A percentile compares a stretch with the other conserved stretches of the same genome.
Conservation (phyloP, 371 early-diverging fungal species). For the Haplosporangium sp. region DNA sequence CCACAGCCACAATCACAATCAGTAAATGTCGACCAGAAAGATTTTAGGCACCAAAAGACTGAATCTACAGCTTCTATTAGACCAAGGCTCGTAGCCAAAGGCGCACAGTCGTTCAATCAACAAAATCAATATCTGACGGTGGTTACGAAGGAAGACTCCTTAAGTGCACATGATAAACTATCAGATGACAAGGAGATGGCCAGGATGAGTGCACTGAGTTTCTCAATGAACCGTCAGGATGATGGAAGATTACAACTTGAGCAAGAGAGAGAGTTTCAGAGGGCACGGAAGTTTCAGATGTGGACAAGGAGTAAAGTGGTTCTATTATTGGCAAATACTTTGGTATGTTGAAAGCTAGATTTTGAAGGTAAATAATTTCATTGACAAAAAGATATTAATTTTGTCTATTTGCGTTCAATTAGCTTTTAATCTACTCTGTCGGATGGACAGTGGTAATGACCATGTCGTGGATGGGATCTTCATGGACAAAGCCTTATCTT, state of each 20-base stretch:
- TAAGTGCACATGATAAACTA: neutral
- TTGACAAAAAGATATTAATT: too few species aligned
- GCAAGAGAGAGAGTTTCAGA: conserved; percentile 23
- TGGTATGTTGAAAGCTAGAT: conserved; percentile 47
- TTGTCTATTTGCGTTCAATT: neutral
- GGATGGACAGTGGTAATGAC: conserved; percentile 29
- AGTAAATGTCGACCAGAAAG: neutral
- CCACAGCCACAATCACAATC: neutral
- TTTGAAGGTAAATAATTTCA: neutral
- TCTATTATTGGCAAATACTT: conserved; percentile 63
- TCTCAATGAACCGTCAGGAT: conserved; percentile 27
- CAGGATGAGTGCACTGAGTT: neutral
- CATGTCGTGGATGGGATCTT: conserved; percentile 32
- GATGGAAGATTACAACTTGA: conserved; percentile 40
- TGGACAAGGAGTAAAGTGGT: conserved; percentile 69
- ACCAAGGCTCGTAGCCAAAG: conserved; percentile 15
- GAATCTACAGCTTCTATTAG: conserved; percentile 15
- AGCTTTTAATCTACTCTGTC: conserved; percentile 64
- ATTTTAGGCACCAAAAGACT: conserved; percentile 7
- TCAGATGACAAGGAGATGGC: neutral
- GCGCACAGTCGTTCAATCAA: conserved; percentile 15
- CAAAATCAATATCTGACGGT: conserved; percentile 1
- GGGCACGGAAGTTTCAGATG: neutral
- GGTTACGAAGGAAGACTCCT: neutral
- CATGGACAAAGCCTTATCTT: conserved; percentile 33